Evolutionary conservation across 1,139 yeast species (phyloP).

Genomic region (Hyphopichia buzzinii): DNA sequence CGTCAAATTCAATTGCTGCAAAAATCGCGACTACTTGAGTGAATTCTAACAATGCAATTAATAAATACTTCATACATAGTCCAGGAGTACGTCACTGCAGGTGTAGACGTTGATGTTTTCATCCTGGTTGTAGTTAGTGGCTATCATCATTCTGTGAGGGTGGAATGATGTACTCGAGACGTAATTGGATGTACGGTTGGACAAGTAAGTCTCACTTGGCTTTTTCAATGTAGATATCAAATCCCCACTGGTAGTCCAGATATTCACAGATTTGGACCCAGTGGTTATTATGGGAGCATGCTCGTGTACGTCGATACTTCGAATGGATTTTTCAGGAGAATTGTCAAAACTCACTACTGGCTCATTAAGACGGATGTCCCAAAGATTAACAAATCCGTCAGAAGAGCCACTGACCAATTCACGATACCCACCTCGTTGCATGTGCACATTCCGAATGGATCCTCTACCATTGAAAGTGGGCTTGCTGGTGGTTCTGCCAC

Average conservation of each 20-base stretch:
- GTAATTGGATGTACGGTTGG: slow-evolving; percentile 48
- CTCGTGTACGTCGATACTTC: slow-evolving; percentile 83
- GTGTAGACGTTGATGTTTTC: slow-evolving; percentile 65
- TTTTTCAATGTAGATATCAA: slow-evolving; percentile 61
- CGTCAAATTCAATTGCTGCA: too few relatives aligned
- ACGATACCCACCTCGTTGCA: slow-evolving; percentile 96
- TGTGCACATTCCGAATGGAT: slow-evolving; percentile 76
- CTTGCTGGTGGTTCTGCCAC: slow-evolving; percentile 17
- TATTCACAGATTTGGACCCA: slow-evolving; percentile 76
- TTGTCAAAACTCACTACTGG: slow-evolving; percentile 65
- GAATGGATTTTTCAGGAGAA: slow-evolving; percentile 62
- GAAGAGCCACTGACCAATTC: slow-evolving; percentile 83
- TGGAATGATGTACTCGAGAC: slow-evolving; percentile 74
- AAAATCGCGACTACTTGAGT: too few relatives aligned
- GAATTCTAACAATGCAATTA: too few relatives aligned
- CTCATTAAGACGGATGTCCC: slow-evolving; percentile 81
- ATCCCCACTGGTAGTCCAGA: slow-evolving; percentile 88
- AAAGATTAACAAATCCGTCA: slow-evolving; percentile 79
- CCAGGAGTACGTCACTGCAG: slow-evolving; percentile 41
- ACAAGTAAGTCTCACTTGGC: slow-evolving; percentile 45
- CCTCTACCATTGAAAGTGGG: slow-evolving; percentile 31
- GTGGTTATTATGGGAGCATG: slow-evolving; percentile 94
- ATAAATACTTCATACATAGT: slow-evolving; percentile 19
- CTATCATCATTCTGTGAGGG: slow-evolving; percentile 94
- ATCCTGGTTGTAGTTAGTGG: slow-evolving; percentile 81